A percentile compares a stretch with the other conserved stretches of the same genome.
phyloP scores from a whole-genome alignment of 345 rosid genomes.

The Acer negundo region DNA sequence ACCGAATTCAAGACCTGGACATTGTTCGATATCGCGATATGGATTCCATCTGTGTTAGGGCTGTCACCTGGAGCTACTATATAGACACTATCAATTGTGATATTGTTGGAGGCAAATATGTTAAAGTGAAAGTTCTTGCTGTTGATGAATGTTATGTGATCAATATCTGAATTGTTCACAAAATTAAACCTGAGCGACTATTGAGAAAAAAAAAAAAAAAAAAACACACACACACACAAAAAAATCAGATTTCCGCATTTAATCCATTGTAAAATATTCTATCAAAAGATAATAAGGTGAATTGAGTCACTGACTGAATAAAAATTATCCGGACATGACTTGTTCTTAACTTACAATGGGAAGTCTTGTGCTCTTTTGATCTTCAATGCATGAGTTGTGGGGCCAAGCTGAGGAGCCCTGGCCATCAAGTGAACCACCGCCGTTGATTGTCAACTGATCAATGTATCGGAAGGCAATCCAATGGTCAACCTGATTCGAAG shows the following conservation, averaged over 20 bases:
- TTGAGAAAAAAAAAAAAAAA: not conserved
- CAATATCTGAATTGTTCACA: constrained; percentile 17
- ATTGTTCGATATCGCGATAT: constrained; percentile 16
- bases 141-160: constrained; percentile 21
- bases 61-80: constrained; percentile 23
- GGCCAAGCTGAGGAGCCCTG: constrained; percentile 35
- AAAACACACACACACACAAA: too few relatives aligned
- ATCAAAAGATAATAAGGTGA: too few relatives aligned
- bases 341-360: constrained; percentile 25
- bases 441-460: constrained; percentile 18
- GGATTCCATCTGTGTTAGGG: constrained; percentile 37
- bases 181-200: constrained; percentile 28
- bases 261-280: too few relatives aligned
- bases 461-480: constrained; percentile 27
- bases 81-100: not conserved
- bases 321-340: too few relatives aligned
- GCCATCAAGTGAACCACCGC: constrained; percentile 38
- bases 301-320: too few relatives aligned
- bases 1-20: constrained; percentile 22
- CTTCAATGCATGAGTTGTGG: constrained; percentile 11
- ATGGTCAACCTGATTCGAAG: not conserved
- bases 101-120: not conserved
- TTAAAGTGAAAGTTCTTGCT: constrained; percentile 34
- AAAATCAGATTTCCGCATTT: too few relatives aligned
- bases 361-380: constrained; percentile 13